phyloP scores from a whole-genome alignment of 176 grass and related monocot genomes.

The Chloris gayana region DNA sequence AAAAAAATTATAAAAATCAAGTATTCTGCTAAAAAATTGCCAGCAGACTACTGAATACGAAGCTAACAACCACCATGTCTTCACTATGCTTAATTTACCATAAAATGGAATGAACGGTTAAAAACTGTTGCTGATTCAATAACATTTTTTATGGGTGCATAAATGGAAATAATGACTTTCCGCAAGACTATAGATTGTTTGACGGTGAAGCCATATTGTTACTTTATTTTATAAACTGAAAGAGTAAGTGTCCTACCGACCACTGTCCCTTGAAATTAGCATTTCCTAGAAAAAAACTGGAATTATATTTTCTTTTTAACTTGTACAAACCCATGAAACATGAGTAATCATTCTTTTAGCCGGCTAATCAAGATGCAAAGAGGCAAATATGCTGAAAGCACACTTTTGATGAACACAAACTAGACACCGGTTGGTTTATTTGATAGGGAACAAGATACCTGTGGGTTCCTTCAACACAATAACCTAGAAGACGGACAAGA shows the following conservation, averaged over 20 bases:
- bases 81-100: neutral
- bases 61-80: neutral
- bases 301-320: no score
- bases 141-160: neutral
- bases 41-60: neutral
- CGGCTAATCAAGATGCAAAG: no score
- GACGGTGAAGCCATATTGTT: neutral
- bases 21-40: neutral
- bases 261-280: no score
- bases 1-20: neutral
- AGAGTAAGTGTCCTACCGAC: no score
- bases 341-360: no score
- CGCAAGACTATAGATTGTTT: neutral
- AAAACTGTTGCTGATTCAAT: neutral
- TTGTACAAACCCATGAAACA: no score
- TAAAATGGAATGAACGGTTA: neutral
- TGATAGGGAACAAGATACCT: constrained; percentile 34
- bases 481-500: constrained; percentile 44
- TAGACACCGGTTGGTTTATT: neutral
- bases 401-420: neutral
- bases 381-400: no score
- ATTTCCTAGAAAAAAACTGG: no score
- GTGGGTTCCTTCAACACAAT: constrained; percentile 51
- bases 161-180: neutral
- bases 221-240: no score